Evolutionary conservation across 768 basidiomycete species (phyloP).

Genomic region (Holtermanniella nyarrowii): DNA sequence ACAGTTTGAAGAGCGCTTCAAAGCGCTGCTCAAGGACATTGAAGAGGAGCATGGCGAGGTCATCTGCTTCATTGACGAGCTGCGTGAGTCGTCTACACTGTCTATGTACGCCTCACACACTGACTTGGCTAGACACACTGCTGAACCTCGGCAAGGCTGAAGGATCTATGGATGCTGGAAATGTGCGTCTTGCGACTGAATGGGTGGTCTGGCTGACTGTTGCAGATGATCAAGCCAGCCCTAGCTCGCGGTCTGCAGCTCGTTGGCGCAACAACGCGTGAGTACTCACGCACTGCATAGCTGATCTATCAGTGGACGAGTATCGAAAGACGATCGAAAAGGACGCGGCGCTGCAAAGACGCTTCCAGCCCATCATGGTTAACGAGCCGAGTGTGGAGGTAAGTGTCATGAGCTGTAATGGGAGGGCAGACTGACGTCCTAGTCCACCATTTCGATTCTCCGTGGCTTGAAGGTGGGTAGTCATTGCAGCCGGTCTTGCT

Average conservation of each 20-base stretch:
- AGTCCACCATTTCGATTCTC: constrained; percentile 50
- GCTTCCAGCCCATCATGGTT: constrained; percentile 81
- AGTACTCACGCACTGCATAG: constrained; percentile 27
- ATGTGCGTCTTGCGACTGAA: constrained; percentile 7
- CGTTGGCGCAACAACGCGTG: constrained; percentile 75
- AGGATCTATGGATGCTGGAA: constrained; percentile 79
- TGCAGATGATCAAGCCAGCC: constrained; percentile 83
- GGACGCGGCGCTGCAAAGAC: constrained; percentile 79
- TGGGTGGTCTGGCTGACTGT: neutral
- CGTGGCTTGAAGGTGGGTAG: constrained; percentile 57
- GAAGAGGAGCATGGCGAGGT: constrained; percentile 64
- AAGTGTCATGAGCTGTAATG: constrained; percentile 48
- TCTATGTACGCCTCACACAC: neutral
- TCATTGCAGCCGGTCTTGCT: neutral
- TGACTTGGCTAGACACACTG: constrained; percentile 50
- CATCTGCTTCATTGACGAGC: constrained; percentile 90
- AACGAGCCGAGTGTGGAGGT: constrained; percentile 76
- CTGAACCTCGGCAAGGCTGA: constrained; percentile 86
- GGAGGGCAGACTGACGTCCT: neutral
- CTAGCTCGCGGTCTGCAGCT: constrained; percentile 76
- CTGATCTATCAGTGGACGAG: constrained; percentile 52
- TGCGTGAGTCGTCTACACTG: constrained; percentile 53
- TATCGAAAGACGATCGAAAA: constrained; percentile 85
- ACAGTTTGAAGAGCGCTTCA: constrained; percentile 89
- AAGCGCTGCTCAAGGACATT: constrained; percentile 77